Base-by-base conservation (phyloP, 192 early-diverging fungal species). In the Linnemannia schmuckeri region DNA sequence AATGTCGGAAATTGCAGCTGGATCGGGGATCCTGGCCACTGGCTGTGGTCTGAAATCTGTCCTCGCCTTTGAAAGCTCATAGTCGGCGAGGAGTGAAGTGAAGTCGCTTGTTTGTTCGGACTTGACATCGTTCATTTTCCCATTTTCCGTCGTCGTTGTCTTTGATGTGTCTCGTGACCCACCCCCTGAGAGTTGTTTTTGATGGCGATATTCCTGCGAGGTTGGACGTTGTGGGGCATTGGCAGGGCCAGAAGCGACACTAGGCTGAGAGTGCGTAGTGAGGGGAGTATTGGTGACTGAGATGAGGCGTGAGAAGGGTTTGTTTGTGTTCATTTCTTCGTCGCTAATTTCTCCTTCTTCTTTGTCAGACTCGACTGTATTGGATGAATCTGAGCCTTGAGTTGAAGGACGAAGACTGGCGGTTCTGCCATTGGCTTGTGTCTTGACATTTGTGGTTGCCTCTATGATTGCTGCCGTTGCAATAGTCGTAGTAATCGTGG, bases 271-370 rank as follows among this genome's bases (percentile, higher is more conserved):
- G 3, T 13, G 1, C n/a, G 27, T 9, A 66, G 30, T 13, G 61
- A 66, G 3, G 1, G 61, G 61, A 8, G 12, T 66, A 24, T 27
- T 15, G 30, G 0, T 30, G 30, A 15, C 10, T 35, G n/a, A 8
- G 30, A 30, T 15, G 13, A 0, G 13, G 27, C 10, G 9, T 2
- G 61, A 66, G 1, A 12, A 0, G 30, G 61, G 30, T 35, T 66
- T 30, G 3, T 10, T 66, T 12, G 61, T 33, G 9, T 66, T 30
- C 27, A 30, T 66, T 15, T 83, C 82, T 1, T 85, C 83, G 46
- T 85, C 83, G 37, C 78, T 85, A 41, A 85, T 79, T 27, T 85
- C 83, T 35, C 83, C 83, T 15, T 85, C 83, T 55, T 85, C 83
- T 35, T 30, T 85, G 24, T 85, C 83, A 44, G 49, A 27, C 6